Conservation (phyloP, 2,329 filamentous ascomycete genomes). For the Diaporthe amygdali region DNA sequence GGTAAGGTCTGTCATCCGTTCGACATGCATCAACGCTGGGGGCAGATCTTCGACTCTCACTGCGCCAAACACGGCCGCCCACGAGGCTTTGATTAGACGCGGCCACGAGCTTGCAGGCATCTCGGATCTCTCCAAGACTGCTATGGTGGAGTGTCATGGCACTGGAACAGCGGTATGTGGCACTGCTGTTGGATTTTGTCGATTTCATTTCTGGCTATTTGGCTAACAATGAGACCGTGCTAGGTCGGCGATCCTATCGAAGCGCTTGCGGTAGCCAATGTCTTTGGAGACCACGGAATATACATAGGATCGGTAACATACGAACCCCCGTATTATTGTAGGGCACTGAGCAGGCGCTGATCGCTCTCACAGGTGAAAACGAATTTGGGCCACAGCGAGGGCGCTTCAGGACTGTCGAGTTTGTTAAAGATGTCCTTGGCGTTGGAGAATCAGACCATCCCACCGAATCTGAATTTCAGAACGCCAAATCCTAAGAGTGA, state of each 20-base stretch:
- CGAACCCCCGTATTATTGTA: background rate
- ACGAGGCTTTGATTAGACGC: constrained; percentile 38
- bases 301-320: constrained; percentile 35
- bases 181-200: background rate
- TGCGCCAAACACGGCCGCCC: constrained; percentile 40
- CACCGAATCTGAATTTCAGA: constrained; percentile 44
- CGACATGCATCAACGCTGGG: constrained; percentile 44
- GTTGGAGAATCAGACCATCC: constrained; percentile 45
- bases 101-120: constrained; percentile 37
- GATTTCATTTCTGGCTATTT: too few relatives aligned
- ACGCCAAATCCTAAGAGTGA: constrained; percentile 36
- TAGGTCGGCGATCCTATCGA: constrained; percentile 38
- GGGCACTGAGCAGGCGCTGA: background rate
- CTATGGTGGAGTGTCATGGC: constrained; percentile 41
- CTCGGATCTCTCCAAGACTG: constrained; percentile 31
- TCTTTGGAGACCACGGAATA: constrained; percentile 34
- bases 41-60: constrained; percentile 48
- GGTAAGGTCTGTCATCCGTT: constrained; percentile 44
- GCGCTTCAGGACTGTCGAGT: constrained; percentile 45
- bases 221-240: background rate
- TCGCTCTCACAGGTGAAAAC: constrained; percentile 37
- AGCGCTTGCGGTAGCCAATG: constrained; percentile 35
- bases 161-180: constrained; percentile 35
- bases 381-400: constrained; percentile 50
- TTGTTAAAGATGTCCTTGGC: constrained; percentile 49